Percentiles rank a stretch among this genome's conserved stretches.
Evolutionary conservation across 2,329 filamentous ascomycete species (phyloP).

Genomic region (Cadophora luteo-olivacea): DNA sequence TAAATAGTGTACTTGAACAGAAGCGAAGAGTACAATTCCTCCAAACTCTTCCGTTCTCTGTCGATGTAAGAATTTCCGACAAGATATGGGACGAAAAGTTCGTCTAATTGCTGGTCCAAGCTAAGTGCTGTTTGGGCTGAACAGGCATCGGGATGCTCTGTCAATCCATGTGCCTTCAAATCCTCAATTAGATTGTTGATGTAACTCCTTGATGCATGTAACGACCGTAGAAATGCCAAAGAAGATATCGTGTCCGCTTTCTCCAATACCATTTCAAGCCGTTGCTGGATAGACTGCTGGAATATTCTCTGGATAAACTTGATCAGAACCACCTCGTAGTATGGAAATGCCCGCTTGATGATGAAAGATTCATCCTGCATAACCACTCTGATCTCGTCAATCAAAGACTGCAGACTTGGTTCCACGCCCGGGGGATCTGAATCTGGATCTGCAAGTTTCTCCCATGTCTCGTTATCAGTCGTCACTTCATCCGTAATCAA

Average conservation of each 20-base stretch:
- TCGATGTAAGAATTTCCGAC: constrained; percentile 75
- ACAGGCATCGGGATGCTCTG: constrained; percentile 91
- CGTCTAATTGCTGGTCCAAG: constrained; percentile 76
- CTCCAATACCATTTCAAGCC: constrained; percentile 92
- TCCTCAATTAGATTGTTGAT: constrained; percentile 90
- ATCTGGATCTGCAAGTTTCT: constrained; percentile 92
- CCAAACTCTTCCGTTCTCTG: constrained; percentile 71
- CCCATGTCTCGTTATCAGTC: constrained; percentile 72
- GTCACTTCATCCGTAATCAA: constrained; percentile 75
- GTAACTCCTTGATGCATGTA: constrained; percentile 90
- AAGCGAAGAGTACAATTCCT: constrained; percentile 86
- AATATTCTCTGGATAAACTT: constrained; percentile 97
- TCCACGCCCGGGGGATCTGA: constrained; percentile 90
- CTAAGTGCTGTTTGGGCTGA: constrained; percentile 84
- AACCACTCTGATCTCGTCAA: constrained; percentile 94
- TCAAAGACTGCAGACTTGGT: constrained; percentile 85
- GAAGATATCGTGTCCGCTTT: constrained; percentile 93
- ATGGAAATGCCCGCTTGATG: constrained; percentile 95
- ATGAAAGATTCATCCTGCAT: constrained; percentile 97
- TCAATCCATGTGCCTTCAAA: constrained; percentile 90
- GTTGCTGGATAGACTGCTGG: constrained; percentile 96
- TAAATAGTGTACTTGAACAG: constrained; percentile 98
- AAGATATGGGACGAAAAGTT: constrained; percentile 76
- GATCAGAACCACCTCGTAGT: constrained; percentile 90
- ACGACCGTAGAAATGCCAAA: constrained; percentile 85